phyloP scores from a whole-genome alignment of 495 filamentous ascomycete genomes.

The Hyaloscypha finlandica region DNA sequence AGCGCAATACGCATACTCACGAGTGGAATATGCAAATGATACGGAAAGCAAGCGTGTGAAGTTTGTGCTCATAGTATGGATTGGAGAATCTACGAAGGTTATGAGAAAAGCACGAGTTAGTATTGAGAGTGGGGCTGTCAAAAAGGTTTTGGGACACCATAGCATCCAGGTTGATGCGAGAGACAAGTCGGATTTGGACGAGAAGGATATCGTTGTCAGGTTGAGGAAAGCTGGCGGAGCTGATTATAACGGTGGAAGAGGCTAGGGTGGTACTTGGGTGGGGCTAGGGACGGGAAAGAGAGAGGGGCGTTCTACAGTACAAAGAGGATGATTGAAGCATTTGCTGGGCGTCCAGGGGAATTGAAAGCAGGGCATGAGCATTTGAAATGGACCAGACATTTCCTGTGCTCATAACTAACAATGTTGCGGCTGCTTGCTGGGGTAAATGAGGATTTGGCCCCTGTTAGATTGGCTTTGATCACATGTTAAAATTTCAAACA shows the following conservation, averaged over 20 bases:
- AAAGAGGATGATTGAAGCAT: slow-evolving; percentile 15
- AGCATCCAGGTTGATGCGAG: slow-evolving; percentile 53
- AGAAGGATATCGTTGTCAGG: slow-evolving; percentile 51
- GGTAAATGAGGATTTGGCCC: neutral
- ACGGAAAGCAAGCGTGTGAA: slow-evolving; percentile 59
- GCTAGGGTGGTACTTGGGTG: slow-evolving; percentile 31
- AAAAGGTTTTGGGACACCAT: slow-evolving; percentile 55
- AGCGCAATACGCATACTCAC: slow-evolving; percentile 59
- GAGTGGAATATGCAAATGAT: slow-evolving; percentile 61
- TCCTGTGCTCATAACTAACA: neutral
- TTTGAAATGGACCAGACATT: neutral
- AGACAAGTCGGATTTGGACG: slow-evolving; percentile 52
- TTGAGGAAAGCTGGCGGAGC: slow-evolving; percentile 58
- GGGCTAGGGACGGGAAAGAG: neutral
- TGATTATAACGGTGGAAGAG: slow-evolving; percentile 60
- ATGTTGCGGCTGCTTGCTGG: neutral
- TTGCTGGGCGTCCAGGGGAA: slow-evolving; percentile 13
- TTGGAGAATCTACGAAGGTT: slow-evolving; percentile 54
- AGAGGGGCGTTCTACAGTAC: neutral
- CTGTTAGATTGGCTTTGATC: neutral
- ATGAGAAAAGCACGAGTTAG: slow-evolving; percentile 61
- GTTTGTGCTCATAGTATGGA: slow-evolving; percentile 59
- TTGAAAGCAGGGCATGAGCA: neutral
- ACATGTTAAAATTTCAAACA: neutral
- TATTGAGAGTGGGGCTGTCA: slow-evolving; percentile 59